Base-by-base conservation (phyloP, 2,329 filamentous ascomycete species). In the Calycina marina region DNA sequence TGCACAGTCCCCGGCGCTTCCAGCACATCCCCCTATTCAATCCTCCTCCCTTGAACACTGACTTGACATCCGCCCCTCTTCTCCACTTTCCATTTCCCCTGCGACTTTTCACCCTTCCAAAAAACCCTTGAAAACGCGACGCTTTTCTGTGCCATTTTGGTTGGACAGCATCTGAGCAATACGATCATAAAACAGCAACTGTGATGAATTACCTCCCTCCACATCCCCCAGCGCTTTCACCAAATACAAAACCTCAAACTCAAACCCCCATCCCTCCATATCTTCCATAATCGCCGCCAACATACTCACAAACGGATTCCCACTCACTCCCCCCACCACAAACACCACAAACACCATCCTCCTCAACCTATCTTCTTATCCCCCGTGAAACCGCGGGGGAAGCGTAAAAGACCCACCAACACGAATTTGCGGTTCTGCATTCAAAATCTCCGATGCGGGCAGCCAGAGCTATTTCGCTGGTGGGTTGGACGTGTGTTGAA, bases 361-460 rank as follows among this genome's bases (percentile, higher is more conserved):
- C 26, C 63, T 61, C 25, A 78, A 59, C 4, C 52, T 42, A 4
- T 51, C 39, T 13, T 8, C 14, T 15, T 12, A 15, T n/a, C n/a
- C n/a, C 55, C 53, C 0, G 42, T 43, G 14, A 9, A 25, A 18
- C 2, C 61, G 57, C 0, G 79, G 81, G 0, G 85, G 85, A 62
- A 76, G 93, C 3, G 77, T 66, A 47, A 93, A 93, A 43, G 72
- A 76, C 0, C 85, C 85, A 1, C 85, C 85, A 2, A 90, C 70
- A 17, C 83, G 69, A 17, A 93, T 72, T 1, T 56, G 57, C 10
- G 93, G 56, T 30, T 64, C 57, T 8, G 61, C 57, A 1, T 68
- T 65, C 2, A 79, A 40, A 31, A 90, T 73, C 8, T 69, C 55
- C 1, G 58, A 47, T 3, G 47, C 40, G 0, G 67, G 56, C 28